Evolutionary conservation across 352 stramenopile species (phyloP).

Genomic region (Pythium biforme): DNA sequence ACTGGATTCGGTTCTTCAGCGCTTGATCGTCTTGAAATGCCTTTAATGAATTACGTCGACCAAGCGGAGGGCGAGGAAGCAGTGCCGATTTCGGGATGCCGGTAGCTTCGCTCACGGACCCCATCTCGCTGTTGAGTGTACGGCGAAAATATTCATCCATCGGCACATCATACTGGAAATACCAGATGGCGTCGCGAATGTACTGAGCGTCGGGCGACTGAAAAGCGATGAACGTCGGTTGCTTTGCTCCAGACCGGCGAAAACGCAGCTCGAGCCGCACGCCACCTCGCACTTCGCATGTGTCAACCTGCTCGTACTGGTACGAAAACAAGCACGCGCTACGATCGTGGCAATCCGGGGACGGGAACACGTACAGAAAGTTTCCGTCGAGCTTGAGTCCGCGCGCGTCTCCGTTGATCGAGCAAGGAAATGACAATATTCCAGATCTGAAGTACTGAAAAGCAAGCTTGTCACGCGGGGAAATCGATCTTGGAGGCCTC

Average conservation of each 20-base stretch:
- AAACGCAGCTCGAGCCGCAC: conserved; percentile 60
- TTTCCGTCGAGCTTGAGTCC: conserved; percentile 50
- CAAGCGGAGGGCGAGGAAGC: not conserved
- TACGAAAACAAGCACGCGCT: conserved; percentile 74
- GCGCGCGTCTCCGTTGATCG: conserved; percentile 50
- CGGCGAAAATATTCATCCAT: conserved; percentile 35
- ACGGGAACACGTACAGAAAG: conserved; percentile 58
- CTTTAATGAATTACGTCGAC: conserved; percentile 30
- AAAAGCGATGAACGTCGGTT: conserved; percentile 56
- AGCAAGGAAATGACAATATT: conserved; percentile 56
- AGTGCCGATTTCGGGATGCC: not conserved
- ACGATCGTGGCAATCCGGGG: conserved; percentile 51
- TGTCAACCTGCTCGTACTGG: conserved; percentile 51
- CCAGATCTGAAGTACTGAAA: conserved; percentile 55
- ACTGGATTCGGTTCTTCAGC: conserved; percentile 42
- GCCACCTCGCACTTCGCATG: conserved; percentile 37
- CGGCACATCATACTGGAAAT: conserved; percentile 45
- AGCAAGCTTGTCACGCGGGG: conserved; percentile 44
- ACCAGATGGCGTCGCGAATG: conserved; percentile 70
- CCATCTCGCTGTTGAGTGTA: not conserved
- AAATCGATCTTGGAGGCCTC: conserved; percentile 43
- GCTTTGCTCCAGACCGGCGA: conserved; percentile 43
- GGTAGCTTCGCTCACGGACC: not conserved
- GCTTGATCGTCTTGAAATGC: conserved; percentile 41
- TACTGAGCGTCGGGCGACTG: conserved; percentile 54